phyloP scores from a whole-genome alignment of 2,329 filamentous ascomycete species.

The Xylariaceae sp. region DNA sequence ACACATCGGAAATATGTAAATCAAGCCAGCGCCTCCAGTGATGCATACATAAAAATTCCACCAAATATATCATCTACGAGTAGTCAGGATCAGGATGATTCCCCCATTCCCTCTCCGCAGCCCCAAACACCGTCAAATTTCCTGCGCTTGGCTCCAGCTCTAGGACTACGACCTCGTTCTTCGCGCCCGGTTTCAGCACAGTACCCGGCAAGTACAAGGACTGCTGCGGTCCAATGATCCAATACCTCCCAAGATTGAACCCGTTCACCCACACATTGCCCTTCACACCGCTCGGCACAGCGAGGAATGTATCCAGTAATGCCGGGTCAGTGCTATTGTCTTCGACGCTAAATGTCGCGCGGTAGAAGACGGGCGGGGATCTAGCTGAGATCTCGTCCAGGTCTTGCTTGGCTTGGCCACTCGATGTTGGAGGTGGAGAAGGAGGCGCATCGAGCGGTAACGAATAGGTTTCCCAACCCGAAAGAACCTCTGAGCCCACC shows the following conservation, averaged over 20 bases:
- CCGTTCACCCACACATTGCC: conserved; percentile 55
- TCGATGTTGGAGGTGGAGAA: conserved; percentile 16
- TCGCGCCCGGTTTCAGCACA: conserved; percentile 39
- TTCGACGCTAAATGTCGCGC: conserved; percentile 39
- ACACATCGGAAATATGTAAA: too few species aligned
- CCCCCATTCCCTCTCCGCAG: conserved; percentile 37
- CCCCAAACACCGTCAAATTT: conserved; percentile 31
- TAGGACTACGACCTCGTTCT: conserved; percentile 50
- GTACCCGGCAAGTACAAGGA: conserved; percentile 52
- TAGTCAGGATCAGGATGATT: conserved; percentile 42
- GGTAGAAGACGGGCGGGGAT: conserved; percentile 39
- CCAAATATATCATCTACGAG: conserved; percentile 6
- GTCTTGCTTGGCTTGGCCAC: not conserved
- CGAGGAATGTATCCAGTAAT: conserved; percentile 45
- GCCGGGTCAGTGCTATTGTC: conserved; percentile 38
- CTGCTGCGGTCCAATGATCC: conserved; percentile 55
- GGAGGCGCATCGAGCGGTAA: conserved; percentile 43
- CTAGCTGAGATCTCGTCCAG: conserved; percentile 5
- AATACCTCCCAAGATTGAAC: conserved; percentile 53
- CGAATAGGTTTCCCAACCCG: conserved; percentile 49
- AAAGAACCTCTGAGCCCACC: conserved; percentile 42
- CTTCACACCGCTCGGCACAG: conserved; percentile 49
- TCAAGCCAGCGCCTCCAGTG: too few species aligned
- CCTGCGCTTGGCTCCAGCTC: conserved; percentile 48
- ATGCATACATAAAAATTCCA: not conserved